phyloP scores from a whole-genome alignment of 805 yeast genomes.

The Pichia californica region DNA sequence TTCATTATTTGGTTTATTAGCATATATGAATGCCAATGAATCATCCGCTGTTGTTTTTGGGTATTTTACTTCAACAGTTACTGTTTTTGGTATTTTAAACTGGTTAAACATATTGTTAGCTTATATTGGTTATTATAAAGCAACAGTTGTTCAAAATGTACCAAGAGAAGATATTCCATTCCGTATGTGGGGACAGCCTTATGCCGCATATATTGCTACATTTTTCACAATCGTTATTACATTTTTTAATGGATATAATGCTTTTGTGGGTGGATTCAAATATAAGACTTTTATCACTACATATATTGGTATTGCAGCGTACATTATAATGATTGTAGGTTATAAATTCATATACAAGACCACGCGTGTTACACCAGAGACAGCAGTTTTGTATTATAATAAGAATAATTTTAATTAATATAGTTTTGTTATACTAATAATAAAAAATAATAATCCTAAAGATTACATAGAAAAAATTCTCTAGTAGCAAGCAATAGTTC shows the following conservation, averaged over 20 bases:
- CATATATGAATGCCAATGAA: conserved; percentile 11
- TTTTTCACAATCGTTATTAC: conserved; percentile 10
- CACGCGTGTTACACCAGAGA: background rate
- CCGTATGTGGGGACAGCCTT: conserved; percentile 18
- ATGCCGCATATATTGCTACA: conserved; percentile 12
- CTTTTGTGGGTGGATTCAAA: conserved; percentile 13
- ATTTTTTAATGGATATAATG: conserved; percentile 16
- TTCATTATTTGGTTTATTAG: conserved; percentile 13
- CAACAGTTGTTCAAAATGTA: conserved; percentile 12
- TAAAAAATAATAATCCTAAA: too few relatives aligned
- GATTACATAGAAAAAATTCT: too few relatives aligned
- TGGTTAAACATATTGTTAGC: conserved; percentile 16
- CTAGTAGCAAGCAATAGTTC: too few relatives aligned
- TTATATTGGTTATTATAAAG: conserved; percentile 13
- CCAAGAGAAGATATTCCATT: conserved; percentile 16
- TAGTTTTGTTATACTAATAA: too few relatives aligned
- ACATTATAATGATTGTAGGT: conserved; percentile 1
- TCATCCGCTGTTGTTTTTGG: conserved; percentile 13
- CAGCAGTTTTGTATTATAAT: background rate
- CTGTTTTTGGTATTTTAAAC: conserved; percentile 18
- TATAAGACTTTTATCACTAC: conserved; percentile 16
- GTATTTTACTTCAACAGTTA: conserved; percentile 16
- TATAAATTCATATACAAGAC: conserved; percentile 2
- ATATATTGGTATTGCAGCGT: conserved; percentile 12
- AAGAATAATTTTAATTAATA: too few relatives aligned